Percentiles rank a stretch among this genome's conserved stretches.
Conservation (phyloP, 73 alveolate genomes). For the Paramecium tetraurelia region DNA sequence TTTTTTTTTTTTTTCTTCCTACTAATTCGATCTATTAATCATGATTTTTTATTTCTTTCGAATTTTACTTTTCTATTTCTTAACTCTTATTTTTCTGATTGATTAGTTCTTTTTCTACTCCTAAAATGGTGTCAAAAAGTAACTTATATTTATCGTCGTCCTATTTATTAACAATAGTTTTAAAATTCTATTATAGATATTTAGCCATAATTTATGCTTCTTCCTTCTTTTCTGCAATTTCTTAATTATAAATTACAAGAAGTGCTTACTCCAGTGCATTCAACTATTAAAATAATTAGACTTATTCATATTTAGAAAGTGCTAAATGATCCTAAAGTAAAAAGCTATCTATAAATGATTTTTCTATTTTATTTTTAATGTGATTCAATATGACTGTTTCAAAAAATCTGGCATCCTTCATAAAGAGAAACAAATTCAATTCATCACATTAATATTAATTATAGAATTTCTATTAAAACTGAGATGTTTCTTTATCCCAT, state of each 20-base stretch:
- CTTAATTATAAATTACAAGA: conserved; percentile 30
- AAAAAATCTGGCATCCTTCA: conserved; percentile 73
- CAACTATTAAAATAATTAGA: conserved; percentile 9
- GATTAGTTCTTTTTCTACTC: conserved; percentile 34
- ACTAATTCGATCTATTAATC: too few relatives aligned
- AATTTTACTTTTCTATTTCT: too few relatives aligned
- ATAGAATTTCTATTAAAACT: conserved; percentile 69
- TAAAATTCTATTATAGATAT: background rate
- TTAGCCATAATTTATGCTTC: conserved; percentile 59
- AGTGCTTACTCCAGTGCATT: conserved; percentile 72
- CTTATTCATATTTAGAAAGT: conserved; percentile 52
- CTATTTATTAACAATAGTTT: background rate
- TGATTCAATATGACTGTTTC: conserved; percentile 67
- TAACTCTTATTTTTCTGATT: background rate
- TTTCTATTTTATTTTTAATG: conserved; percentile 76
- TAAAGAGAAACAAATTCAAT: conserved; percentile 73
- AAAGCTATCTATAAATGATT: conserved; percentile 66
- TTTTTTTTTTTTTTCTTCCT: too few relatives aligned
- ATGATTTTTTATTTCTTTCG: too few relatives aligned
- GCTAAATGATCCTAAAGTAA: conserved; percentile 30
- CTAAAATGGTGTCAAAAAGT: conserved; percentile 70
- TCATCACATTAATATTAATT: conserved; percentile 73
- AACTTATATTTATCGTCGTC: conserved; percentile 48
- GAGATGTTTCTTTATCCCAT: conserved; percentile 66
- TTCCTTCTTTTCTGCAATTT: conserved; percentile 55